These are phyloP conservation scores for Yamadazyma ubonensis DNA, from an alignment of 805 yeast species.

Conservation along the genomic window DNA sequence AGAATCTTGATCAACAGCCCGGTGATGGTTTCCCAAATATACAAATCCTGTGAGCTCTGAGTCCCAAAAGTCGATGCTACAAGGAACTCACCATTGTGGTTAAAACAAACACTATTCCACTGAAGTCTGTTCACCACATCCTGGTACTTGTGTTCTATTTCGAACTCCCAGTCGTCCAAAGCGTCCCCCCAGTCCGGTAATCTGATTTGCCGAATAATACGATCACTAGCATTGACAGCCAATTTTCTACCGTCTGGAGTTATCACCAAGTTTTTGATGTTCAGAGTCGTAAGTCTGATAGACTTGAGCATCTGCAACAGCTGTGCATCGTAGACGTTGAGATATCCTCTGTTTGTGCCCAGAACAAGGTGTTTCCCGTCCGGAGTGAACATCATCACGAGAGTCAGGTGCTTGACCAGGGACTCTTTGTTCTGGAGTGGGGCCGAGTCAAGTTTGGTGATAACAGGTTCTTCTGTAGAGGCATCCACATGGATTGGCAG, in stretches of 20 bases:
- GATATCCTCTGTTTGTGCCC: slow-evolving; percentile 81
- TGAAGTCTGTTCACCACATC: slow-evolving; percentile 86
- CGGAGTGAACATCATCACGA: slow-evolving; percentile 51
- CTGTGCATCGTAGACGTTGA: slow-evolving; percentile 47
- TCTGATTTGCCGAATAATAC: slow-evolving; percentile 64
- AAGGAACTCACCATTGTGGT: slow-evolving; percentile 75
- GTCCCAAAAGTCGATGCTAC: slow-evolving; percentile 81
- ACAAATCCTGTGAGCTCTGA: slow-evolving; percentile 78
- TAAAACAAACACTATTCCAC: slow-evolving; percentile 81
- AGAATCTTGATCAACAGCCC: slow-evolving; percentile 87
- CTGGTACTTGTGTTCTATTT: slow-evolving; percentile 77
- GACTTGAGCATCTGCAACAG: slow-evolving; percentile 41
- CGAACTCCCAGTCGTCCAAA: slow-evolving; percentile 49
- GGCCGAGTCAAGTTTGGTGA: slow-evolving; percentile 20
- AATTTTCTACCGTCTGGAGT: slow-evolving; percentile 60
- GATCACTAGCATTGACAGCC: slow-evolving; percentile 74
- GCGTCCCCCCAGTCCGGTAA: slow-evolving; percentile 41
- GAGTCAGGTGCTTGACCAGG: slow-evolving; percentile 41
- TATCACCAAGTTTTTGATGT: slow-evolving; percentile 65
- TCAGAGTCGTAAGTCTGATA: slow-evolving; percentile 62
- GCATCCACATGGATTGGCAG: slow-evolving; percentile 52
- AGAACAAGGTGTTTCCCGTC: slow-evolving; percentile 57
- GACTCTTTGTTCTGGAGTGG: slow-evolving; percentile 12
- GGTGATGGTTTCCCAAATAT: slow-evolving; percentile 87
- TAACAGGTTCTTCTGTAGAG: slow-evolving; percentile 19